Percentiles rank a stretch among this genome's conserved stretches.
phyloP scores from a whole-genome alignment of 305 asterid genomes.

The Fraxinus platypoda region DNA sequence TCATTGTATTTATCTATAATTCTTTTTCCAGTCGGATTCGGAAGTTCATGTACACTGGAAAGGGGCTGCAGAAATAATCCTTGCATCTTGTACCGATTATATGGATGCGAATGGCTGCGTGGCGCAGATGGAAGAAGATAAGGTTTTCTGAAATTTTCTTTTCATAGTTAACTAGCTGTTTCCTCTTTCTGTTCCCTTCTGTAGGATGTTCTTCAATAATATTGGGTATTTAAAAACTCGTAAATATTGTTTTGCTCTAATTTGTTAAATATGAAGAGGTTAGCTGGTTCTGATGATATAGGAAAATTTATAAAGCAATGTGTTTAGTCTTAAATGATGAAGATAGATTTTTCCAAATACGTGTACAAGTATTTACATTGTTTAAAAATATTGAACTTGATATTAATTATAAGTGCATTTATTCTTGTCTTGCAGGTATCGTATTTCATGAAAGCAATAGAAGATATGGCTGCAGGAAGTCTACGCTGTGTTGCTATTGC shows the following conservation, averaged over 20 bases:
- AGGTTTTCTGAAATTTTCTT: constrained; percentile 42
- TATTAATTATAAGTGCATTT: constrained; percentile 16
- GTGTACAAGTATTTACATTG: constrained; percentile 1
- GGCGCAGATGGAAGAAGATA: constrained; percentile 55
- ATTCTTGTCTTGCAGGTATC: constrained; percentile 46
- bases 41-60: constrained; percentile 85
- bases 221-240: background rate
- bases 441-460: constrained; percentile 57
- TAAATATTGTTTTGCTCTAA: background rate
- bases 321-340: background rate
- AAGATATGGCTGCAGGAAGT: constrained; percentile 79
- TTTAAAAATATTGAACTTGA: background rate
- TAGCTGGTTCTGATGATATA: background rate
- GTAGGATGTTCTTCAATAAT: background rate
- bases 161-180: background rate
- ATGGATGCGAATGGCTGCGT: constrained; percentile 61
- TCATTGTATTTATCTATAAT: constrained; percentile 4
- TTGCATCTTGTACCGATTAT: constrained; percentile 68
- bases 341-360: background rate
- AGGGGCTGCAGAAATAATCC: constrained; percentile 96
- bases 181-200: constrained; percentile 8
- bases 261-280: background rate
- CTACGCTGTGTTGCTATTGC: constrained; percentile 95
- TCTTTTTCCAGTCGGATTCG: constrained; percentile 53
- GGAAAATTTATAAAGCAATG: background rate